Evolutionary conservation across 140 eudicot genomes (phyloP), one percentile per base, ranked within the genome.

Genomic region (Anethum foeniculum): DNA sequence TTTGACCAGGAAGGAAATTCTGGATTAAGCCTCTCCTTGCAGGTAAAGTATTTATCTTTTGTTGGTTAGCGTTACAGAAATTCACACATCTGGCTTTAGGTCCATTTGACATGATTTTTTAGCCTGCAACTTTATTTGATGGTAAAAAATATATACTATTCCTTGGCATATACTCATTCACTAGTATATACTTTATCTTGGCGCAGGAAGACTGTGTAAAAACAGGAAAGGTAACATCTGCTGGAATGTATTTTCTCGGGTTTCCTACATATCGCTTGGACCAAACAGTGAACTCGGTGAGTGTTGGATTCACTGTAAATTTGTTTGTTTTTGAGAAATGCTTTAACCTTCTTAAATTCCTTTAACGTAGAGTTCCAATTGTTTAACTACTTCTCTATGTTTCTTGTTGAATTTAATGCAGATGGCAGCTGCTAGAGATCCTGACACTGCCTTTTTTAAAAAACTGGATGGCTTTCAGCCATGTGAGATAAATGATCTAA

Each of bases 191-290:
- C 36, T 77, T 56, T 76, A n/a, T 58, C 67, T 73, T 36, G 82
- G 58, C 75, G 79, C 77, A 95, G 97, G 99, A 92, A 83, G 99
- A 95, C 84, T 89, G 97, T 82, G 85, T 86, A 84, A 95, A 89
- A 86, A 85, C 96, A 68, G 95, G 97, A 77, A 95, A 92, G 86
- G 90, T 91, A 82, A 95, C 97, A 78, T 87, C 93, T 21, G 99
- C 99, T 14, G 99, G 99, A 85, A 90, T 95, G 99, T 95, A 88
- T 87, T 95, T 95, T 89, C 91, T 92, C 67, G 97, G 99, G 71
- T 92, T 95, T 83, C 97, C 97, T 72, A 96, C 93, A 19, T 95
- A 95, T 81, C 93, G 92, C 78, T 84, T 90, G 86, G 99, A 95
- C 77, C 91, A 86, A 81, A 44, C 91, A 71, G 83, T 86, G 49